phyloP scores from a whole-genome alignment of 345 rosid species.

The Citrus sp. region DNA sequence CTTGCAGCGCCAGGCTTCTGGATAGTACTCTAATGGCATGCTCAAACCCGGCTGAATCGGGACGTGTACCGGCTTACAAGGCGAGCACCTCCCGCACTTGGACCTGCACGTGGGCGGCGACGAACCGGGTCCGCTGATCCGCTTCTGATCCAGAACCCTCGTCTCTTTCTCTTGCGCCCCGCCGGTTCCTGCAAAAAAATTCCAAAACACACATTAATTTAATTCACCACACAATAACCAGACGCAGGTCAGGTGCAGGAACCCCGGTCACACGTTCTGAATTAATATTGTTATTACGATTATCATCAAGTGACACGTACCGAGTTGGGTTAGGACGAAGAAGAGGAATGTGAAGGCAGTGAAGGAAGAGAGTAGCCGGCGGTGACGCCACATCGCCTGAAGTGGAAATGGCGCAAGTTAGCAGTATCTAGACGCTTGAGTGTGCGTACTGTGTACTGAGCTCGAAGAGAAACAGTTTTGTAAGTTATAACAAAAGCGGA shows the following conservation, averaged over 20 bases:
- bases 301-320: conserved; percentile 17
- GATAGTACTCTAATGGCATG: conserved; percentile 80
- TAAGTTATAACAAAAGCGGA: not conserved
- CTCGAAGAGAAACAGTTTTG: not conserved
- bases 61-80: conserved; percentile 87
- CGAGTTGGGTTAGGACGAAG: conserved; percentile 37
- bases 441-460: not conserved
- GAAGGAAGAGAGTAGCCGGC: conserved; percentile 25
- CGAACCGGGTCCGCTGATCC: conserved; percentile 63
- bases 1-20: conserved; percentile 99
- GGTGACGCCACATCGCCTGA: conserved; percentile 48
- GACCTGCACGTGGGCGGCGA: conserved; percentile 88
- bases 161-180: conserved; percentile 33
- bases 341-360: conserved; percentile 54
- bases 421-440: not conserved
- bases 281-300: no score
- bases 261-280: not conserved
- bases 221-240: no score
- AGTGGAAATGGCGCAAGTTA: conserved; percentile 22
- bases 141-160: conserved; percentile 32
- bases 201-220: not conserved
- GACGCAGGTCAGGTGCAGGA: not conserved
- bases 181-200: conserved; percentile 26
- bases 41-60: conserved; percentile 75
- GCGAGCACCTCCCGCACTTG: conserved; percentile 77